Conservation (phyloP, 2,329 filamentous ascomycete species). For the Colletotrichum endophyticum region DNA sequence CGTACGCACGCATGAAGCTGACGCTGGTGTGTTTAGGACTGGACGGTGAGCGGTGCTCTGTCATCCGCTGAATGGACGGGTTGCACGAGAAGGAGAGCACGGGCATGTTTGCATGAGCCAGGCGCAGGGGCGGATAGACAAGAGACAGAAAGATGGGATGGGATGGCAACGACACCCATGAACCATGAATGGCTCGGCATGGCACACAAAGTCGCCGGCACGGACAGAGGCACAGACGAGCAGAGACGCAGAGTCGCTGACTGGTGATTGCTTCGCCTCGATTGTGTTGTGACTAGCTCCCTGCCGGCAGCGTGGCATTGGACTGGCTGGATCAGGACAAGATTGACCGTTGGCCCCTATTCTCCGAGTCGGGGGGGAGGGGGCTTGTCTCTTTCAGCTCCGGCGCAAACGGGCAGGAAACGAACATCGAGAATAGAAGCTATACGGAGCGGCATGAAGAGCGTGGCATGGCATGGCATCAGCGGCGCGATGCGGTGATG, state of each 20-base stretch:
- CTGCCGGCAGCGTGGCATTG: slow-evolving; percentile 5
- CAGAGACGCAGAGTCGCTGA: slow-evolving; percentile 4
- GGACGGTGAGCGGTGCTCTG: slow-evolving; percentile 1
- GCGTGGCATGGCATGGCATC: slow-evolving; percentile 11
- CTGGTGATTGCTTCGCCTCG: slow-evolving; percentile 21
- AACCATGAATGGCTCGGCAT: slow-evolving; percentile 4
- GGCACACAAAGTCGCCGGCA: not conserved
- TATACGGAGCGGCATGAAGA: not conserved
- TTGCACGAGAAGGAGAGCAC: not conserved
- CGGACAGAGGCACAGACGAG: slow-evolving; percentile 13
- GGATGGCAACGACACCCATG: not conserved
- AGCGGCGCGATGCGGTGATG: slow-evolving; percentile 13
- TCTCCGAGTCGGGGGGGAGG: not conserved
- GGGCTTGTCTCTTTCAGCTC: not conserved
- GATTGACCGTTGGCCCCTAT: not conserved
- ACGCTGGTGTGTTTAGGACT: slow-evolving; percentile 1
- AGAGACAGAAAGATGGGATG: not conserved
- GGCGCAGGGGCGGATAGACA: not conserved
- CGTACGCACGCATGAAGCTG: slow-evolving; percentile 11
- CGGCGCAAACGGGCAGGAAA: not conserved
- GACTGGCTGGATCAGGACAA: slow-evolving; percentile 1
- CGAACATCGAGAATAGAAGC: slow-evolving; percentile 5
- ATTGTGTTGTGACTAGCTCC: slow-evolving; percentile 15
- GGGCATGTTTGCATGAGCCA: slow-evolving; percentile 9
- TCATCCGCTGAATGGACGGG: slow-evolving; percentile 11